phyloP scores from a whole-genome alignment of 306 rosid species.

The Lagenaria siceraria region DNA sequence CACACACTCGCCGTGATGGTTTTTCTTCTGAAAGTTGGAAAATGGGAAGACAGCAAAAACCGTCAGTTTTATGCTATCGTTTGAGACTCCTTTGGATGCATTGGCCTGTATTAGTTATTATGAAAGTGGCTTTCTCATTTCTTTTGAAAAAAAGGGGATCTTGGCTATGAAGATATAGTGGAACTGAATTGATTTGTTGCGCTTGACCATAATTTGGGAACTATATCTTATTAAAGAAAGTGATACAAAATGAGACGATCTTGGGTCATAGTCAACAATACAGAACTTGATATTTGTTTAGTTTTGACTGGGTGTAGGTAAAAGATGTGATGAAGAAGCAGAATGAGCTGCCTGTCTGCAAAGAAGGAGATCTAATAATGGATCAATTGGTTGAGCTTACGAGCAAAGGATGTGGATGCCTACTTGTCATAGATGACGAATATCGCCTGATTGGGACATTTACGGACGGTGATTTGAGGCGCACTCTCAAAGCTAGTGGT shows the following conservation, averaged over 20 bases:
- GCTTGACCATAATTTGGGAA: not conserved
- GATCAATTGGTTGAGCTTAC: constrained; percentile 83
- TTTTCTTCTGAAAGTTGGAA: not conserved
- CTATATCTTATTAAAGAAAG: not conserved
- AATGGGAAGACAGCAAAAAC: not conserved
- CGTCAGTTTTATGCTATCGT: not conserved
- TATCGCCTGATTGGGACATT: constrained; percentile 71
- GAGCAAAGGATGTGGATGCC: constrained; percentile 87
- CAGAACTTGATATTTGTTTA: not conserved
- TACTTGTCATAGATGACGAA: constrained; percentile 60
- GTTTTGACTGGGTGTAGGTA: constrained; percentile 33
- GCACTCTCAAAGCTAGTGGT: constrained; percentile 83
- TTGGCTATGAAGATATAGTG: not conserved
- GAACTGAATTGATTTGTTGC: not conserved
- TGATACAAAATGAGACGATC: not conserved
- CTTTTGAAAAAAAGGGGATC: not conserved
- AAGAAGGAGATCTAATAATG: constrained; percentile 79
- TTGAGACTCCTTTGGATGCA: not conserved
- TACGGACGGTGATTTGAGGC: constrained; percentile 92
- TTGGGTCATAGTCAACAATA: not conserved
- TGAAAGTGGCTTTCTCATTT: not conserved
- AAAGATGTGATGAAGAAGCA: constrained; percentile 86
- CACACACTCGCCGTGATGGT: not conserved
- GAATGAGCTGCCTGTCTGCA: constrained; percentile 82
- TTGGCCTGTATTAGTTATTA: not conserved